Evolutionary conservation across 495 filamentous ascomycete genomes (phyloP).

Genomic region (Trichodelitschia bisporula): DNA sequence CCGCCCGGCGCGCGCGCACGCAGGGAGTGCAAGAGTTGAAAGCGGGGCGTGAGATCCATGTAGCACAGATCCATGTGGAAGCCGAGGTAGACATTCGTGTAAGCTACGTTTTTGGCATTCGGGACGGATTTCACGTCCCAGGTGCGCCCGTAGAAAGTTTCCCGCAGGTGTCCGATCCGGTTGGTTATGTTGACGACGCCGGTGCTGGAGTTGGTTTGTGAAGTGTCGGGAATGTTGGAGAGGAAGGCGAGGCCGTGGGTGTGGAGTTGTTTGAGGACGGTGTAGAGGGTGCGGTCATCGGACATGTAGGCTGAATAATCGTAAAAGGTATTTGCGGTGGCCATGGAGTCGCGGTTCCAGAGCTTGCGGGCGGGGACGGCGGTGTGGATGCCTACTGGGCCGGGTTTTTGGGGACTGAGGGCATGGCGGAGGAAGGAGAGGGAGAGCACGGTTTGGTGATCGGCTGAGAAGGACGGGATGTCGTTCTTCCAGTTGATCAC

Average conservation of each 20-base stretch:
- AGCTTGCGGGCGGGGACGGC: too few species aligned
- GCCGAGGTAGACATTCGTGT: slow-evolving; percentile 53
- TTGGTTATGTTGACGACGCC: slow-evolving; percentile 40
- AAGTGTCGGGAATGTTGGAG: slow-evolving; percentile 37
- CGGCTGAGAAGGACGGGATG: slow-evolving; percentile 19
- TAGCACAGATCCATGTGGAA: slow-evolving; percentile 91
- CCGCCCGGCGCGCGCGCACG: slow-evolving; percentile 51
- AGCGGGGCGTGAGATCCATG: slow-evolving; percentile 47
- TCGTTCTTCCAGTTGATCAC: slow-evolving; percentile 37
- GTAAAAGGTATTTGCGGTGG: slow-evolving; percentile 22
- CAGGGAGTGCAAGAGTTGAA: slow-evolving; percentile 74
- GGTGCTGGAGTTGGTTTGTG: slow-evolving; percentile 25
- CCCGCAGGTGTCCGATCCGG: slow-evolving; percentile 47
- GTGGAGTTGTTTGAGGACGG: slow-evolving; percentile 27
- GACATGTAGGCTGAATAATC: slow-evolving; percentile 47
- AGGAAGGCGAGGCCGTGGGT: slow-evolving; percentile 48
- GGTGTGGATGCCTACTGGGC: too few species aligned
- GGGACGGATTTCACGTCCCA: slow-evolving; percentile 69
- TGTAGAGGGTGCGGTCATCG: slow-evolving; percentile 23
- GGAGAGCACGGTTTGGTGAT: slow-evolving; percentile 22
- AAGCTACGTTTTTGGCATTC: slow-evolving; percentile 70
- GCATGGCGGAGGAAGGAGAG: slow-evolving; percentile 5
- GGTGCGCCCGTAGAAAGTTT: slow-evolving; percentile 71
- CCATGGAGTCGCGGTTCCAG: slow-evolving; percentile 21
- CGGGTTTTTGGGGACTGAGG: too few species aligned